phyloP scores from a whole-genome alignment of 345 rosid species.

The Brassica juncea region DNA sequence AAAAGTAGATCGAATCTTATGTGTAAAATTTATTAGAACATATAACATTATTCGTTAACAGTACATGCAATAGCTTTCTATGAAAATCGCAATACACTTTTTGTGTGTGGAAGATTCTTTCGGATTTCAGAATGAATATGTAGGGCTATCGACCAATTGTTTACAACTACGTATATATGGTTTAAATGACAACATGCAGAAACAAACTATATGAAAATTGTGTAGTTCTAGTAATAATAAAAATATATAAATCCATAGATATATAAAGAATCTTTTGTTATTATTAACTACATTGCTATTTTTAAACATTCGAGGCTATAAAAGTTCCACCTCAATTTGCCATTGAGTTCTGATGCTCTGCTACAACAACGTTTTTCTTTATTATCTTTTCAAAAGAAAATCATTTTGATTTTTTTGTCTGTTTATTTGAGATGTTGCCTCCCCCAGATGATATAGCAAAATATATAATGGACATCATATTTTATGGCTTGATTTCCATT shows the following conservation, averaged over 20 bases:
- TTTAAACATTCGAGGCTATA: background rate
- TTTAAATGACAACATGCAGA: too few species aligned
- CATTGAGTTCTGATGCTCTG: background rate
- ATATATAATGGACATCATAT: background rate
- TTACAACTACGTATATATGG: background rate
- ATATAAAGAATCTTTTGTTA: too few species aligned
- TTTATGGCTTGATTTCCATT: background rate
- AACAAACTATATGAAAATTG: too few species aligned
- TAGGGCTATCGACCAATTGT: background rate
- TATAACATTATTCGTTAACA: background rate
- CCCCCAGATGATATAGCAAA: constrained; percentile 18
- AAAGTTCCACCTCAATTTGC: background rate
- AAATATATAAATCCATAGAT: too few species aligned
- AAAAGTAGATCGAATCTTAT: background rate
- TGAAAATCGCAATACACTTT: background rate
- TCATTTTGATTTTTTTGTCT: background rate
- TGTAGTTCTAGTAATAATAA: too few species aligned
- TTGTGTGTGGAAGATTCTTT: background rate
- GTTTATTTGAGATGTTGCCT: constrained; percentile 32
- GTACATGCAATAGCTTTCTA: background rate
- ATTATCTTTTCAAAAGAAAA: background rate
- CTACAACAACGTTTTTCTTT: background rate
- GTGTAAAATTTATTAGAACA: background rate
- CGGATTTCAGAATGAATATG: background rate
- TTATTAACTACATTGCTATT: too few species aligned